These are phyloP conservation scores for Glycyrrhiza uralensis DNA, from an alignment of 306 rosid species.

Conservation along the genomic window DNA sequence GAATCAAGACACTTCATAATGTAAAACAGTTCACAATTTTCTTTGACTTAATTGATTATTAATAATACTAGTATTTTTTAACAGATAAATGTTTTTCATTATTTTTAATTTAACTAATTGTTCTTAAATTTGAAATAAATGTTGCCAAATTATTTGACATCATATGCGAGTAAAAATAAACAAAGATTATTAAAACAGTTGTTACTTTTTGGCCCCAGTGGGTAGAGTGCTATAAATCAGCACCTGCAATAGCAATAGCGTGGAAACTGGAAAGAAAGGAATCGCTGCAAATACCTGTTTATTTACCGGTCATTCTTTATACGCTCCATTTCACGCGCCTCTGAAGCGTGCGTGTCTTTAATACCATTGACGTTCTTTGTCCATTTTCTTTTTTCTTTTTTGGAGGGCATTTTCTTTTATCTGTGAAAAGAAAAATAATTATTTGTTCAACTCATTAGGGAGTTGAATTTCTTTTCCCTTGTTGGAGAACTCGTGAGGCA, in stretches of 20 bases:
- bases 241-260: not conserved
- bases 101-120: too few relatives aligned
- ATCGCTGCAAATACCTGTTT: not conserved
- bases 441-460: not conserved
- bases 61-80: too few relatives aligned
- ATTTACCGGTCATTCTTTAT: not conserved
- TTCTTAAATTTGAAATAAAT: too few relatives aligned
- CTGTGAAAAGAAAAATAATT: not conserved
- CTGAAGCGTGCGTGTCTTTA: not conserved
- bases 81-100: too few relatives aligned
- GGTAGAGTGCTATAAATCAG: constrained; percentile 7
- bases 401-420: too few relatives aligned
- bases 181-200: too few relatives aligned
- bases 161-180: too few relatives aligned
- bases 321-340: not conserved
- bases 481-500: too few relatives aligned
- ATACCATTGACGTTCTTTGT: not conserved
- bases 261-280: not conserved
- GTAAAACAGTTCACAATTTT: not conserved
- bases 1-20: not conserved
- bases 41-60: not conserved
- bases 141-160: too few relatives aligned
- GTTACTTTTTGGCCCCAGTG: too few relatives aligned
- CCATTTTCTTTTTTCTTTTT: too few relatives aligned
- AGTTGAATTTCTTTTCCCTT: too few relatives aligned